Conservation (phyloP, 2,329 filamentous ascomycete genomes). For the Hypoxylon sp. region DNA sequence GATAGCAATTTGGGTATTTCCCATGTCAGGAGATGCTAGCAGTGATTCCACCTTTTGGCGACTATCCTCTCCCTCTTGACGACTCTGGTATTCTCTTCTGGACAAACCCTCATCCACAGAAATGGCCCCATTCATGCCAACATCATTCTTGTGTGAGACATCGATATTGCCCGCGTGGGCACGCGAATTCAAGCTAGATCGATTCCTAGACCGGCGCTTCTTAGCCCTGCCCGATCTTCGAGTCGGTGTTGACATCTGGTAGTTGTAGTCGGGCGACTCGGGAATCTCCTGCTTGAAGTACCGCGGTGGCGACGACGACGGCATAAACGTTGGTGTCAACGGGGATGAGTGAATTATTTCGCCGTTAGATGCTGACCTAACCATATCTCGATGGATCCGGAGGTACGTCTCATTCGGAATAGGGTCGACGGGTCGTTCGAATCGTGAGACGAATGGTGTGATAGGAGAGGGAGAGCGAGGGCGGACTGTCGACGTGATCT, state of each 20-base stretch:
- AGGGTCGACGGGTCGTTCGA: background rate
- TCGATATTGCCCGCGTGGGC: conserved; percentile 3
- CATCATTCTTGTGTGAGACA: conserved; percentile 6
- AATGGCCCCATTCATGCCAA: conserved; percentile 5
- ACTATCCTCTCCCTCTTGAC: conserved; percentile 36
- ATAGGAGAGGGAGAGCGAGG: background rate
- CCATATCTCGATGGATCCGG: background rate
- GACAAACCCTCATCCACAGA: background rate
- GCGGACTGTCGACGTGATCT: conserved; percentile 28
- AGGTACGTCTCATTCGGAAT: background rate
- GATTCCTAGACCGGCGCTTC: conserved; percentile 57
- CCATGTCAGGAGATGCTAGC: conserved; percentile 35
- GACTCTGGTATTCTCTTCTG: conserved; percentile 17
- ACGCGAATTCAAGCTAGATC: conserved; percentile 29
- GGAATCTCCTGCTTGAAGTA: conserved; percentile 22
- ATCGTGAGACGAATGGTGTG: background rate
- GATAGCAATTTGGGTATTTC: conserved; percentile 12
- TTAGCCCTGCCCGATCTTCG: conserved; percentile 36
- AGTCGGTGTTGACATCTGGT: conserved; percentile 12
- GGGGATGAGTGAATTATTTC: conserved; percentile 9
- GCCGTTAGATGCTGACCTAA: background rate
- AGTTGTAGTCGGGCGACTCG: conserved; percentile 30
- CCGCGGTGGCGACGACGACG: background rate
- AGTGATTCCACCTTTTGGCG: conserved; percentile 35
- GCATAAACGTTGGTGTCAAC: conserved; percentile 2